Conservation (phyloP, 2,329 filamentous ascomycete genomes). For the Scedosporium boydii region DNA sequence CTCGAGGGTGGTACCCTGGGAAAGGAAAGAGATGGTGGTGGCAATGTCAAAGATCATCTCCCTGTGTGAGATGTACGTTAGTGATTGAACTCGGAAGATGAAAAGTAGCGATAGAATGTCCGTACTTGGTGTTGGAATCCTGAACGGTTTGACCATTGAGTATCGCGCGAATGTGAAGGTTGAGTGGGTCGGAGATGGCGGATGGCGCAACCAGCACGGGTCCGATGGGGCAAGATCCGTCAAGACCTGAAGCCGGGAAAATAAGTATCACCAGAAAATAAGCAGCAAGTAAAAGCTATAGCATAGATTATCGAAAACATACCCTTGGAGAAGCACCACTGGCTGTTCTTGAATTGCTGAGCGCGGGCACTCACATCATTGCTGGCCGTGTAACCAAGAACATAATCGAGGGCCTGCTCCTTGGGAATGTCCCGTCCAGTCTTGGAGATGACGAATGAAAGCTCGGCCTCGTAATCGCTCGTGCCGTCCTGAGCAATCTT, state of each 20-base stretch:
- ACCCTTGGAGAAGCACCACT: constrained; percentile 62
- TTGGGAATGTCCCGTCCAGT: constrained; percentile 56
- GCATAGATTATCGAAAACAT: background rate
- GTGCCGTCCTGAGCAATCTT: constrained; percentile 50
- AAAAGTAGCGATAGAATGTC: background rate
- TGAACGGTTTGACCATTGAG: constrained; percentile 51
- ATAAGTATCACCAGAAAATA: background rate
- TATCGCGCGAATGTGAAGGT: constrained; percentile 44
- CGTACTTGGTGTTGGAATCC: constrained; percentile 41
- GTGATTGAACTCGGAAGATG: background rate
- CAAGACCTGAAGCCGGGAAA: constrained; percentile 37
- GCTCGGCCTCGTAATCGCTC: constrained; percentile 68
- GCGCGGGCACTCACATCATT: constrained; percentile 76
- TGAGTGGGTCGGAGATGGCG: constrained; percentile 48
- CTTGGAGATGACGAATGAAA: constrained; percentile 64
- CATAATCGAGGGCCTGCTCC: constrained; percentile 56
- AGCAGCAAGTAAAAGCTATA: background rate
- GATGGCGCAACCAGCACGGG: constrained; percentile 56
- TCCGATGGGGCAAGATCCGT: constrained; percentile 66
- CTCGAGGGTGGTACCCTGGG: constrained; percentile 51
- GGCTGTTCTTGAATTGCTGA: constrained; percentile 58
- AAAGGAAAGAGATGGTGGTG: constrained; percentile 49
- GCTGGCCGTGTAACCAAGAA: constrained; percentile 65
- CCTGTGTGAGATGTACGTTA: constrained; percentile 2
- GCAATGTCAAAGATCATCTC: constrained; percentile 52